These are phyloP conservation scores for Taiozyma sp. DNA, from an alignment of 1,139 yeast genomes.

Conservation along the genomic window DNA sequence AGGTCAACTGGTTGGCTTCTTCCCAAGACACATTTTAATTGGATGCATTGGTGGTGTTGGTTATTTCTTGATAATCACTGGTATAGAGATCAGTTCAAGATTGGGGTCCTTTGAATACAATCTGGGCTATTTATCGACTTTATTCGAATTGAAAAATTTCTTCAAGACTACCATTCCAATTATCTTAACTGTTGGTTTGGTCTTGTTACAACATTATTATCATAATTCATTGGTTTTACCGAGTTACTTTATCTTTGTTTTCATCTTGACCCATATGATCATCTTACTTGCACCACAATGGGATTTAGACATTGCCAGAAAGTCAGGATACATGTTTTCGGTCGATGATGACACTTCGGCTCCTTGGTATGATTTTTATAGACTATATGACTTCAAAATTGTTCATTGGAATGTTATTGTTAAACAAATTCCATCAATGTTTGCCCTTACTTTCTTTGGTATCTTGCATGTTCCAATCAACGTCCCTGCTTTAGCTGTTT, in stretches of 20 bases:
- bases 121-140: constrained; percentile 44
- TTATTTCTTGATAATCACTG: constrained; percentile 84
- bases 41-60: constrained; percentile 99
- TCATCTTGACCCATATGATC: constrained; percentile 62
- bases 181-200: constrained; percentile 51
- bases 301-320: constrained; percentile 56
- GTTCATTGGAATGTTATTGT: constrained; percentile 73
- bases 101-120: constrained; percentile 70
- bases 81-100: constrained; percentile 83
- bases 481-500: constrained; percentile 94
- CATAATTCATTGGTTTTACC: constrained; percentile 83
- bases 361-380: constrained; percentile 88
- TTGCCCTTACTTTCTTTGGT: constrained; percentile 94
- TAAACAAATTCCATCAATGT: constrained; percentile 83
- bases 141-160: constrained; percentile 40
- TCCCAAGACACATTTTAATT: constrained; percentile 91
- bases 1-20: constrained; percentile 88
- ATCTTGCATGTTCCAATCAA: constrained; percentile 94
- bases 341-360: constrained; percentile 45
- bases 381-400: constrained; percentile 58
- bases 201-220: constrained; percentile 56
- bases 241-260: constrained; percentile 67
- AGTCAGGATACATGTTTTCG: constrained; percentile 78
- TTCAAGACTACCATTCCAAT: constrained; percentile 76
- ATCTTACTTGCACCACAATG: constrained; percentile 64